Conservation (phyloP, 148 eudicot genomes). For the Talinum fruticosum region DNA sequence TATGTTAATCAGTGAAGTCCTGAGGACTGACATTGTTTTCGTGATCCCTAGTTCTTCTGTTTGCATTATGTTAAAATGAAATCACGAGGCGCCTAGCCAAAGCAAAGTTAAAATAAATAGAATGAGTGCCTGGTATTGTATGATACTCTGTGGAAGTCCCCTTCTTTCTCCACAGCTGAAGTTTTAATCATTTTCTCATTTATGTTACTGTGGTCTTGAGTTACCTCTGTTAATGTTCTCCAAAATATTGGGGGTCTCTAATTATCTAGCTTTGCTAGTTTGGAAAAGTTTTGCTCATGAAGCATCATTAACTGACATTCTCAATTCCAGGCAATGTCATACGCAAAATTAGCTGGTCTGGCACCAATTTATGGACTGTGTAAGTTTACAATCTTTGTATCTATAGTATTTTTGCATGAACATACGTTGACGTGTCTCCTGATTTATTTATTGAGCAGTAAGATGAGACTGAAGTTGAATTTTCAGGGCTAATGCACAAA, state of each 20-base stretch:
- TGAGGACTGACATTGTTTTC: background rate
- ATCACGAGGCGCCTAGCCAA: no score
- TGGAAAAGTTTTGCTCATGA: background rate
- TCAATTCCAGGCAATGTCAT: conserved; percentile 81
- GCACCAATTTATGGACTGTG: conserved; percentile 96
- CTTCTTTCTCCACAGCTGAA: background rate
- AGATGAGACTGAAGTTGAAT: background rate
- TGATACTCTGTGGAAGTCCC: background rate
- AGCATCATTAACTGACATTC: background rate
- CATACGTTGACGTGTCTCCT: background rate
- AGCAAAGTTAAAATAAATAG: background rate
- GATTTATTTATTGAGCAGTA: background rate
- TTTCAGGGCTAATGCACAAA: background rate
- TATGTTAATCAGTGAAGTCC: background rate
- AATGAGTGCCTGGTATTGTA: background rate
- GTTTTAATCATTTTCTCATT: background rate
- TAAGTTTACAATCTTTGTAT: conserved; percentile 43
- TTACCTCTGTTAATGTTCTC: background rate
- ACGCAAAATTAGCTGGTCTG: conserved; percentile 96
- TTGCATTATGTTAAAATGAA: background rate
- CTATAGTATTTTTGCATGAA: background rate
- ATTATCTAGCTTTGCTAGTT: background rate
- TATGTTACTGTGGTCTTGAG: background rate
- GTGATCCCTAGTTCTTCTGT: background rate
- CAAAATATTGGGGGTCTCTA: background rate